Conservation (phyloP, 306 rosid species). For the Lagenaria siceraria region DNA sequence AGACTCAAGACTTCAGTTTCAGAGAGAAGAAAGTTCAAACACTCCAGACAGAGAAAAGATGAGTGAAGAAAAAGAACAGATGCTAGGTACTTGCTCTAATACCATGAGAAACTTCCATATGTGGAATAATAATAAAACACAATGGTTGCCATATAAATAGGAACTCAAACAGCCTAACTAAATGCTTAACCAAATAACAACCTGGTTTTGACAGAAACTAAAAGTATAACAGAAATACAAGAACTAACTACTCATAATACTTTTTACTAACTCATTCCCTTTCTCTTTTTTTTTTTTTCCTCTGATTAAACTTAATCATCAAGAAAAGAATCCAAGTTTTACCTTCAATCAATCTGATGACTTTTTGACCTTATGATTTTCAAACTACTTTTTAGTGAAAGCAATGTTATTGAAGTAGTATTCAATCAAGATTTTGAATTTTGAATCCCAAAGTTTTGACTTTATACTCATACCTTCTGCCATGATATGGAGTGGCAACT, state of each 20-base stretch:
- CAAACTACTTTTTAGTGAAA: not conserved
- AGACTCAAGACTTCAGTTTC: not conserved
- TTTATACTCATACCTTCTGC: not conserved
- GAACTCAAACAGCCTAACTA: not conserved
- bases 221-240: too few species aligned
- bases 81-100: not conserved
- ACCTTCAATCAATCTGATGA: not conserved
- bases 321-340: not conserved
- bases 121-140: not conserved
- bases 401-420: not conserved
- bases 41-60: not conserved
- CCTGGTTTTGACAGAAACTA: too few species aligned
- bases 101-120: not conserved
- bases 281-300: not conserved
- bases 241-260: not conserved
- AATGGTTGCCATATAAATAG: not conserved
- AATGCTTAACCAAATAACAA: too few species aligned
- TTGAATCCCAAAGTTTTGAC: not conserved
- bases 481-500: not conserved
- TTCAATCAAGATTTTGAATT: slow-evolving; percentile 1
- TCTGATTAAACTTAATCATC: not conserved
- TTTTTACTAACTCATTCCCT: not conserved
- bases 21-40: not conserved
- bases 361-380: not conserved
- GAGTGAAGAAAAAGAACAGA: not conserved